Evolutionary conservation across 345 rosid species (phyloP).

Genomic region (Ceriops decandra): DNA sequence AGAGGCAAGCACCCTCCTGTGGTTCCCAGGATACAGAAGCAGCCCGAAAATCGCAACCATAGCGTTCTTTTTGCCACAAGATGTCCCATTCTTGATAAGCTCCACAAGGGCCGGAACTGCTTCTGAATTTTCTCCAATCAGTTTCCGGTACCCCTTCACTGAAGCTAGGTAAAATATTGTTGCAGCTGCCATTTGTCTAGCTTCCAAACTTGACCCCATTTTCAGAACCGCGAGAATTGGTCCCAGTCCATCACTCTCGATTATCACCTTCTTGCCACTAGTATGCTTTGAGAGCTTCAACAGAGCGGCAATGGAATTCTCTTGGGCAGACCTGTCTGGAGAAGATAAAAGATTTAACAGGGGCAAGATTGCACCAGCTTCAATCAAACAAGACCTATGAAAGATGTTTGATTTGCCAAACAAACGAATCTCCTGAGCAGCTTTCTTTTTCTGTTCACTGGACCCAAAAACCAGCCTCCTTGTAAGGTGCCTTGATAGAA

Average conservation of each 20-base stretch:
- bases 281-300: conserved; percentile 64
- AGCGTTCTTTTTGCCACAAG: conserved; percentile 63
- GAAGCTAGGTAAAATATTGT: conserved; percentile 65
- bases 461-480: conserved; percentile 54
- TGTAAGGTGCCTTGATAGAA: conserved; percentile 46
- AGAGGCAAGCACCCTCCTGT: conserved; percentile 45
- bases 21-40: conserved; percentile 42
- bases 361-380: conserved; percentile 54
- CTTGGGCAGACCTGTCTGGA: conserved; percentile 36
- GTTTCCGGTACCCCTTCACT: conserved; percentile 44
- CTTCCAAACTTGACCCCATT: conserved; percentile 53
- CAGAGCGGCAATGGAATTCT: conserved; percentile 57
- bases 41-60: conserved; percentile 57
- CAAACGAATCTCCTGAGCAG: conserved; percentile 61
- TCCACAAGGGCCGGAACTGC: conserved; percentile 53
- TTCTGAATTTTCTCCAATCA: conserved; percentile 56
- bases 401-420: conserved; percentile 58
- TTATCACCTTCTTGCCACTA: conserved; percentile 46
- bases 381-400: conserved; percentile 54
- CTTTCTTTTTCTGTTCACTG: conserved; percentile 50
- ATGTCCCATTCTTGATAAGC: conserved; percentile 46
- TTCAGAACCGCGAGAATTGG: conserved; percentile 48
- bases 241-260: conserved; percentile 54
- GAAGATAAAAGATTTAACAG: conserved; percentile 46
- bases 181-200: conserved; percentile 63